Evolutionary conservation across 73 alveolate genomes (phyloP).

Genomic region (Breviolum minutum): DNA sequence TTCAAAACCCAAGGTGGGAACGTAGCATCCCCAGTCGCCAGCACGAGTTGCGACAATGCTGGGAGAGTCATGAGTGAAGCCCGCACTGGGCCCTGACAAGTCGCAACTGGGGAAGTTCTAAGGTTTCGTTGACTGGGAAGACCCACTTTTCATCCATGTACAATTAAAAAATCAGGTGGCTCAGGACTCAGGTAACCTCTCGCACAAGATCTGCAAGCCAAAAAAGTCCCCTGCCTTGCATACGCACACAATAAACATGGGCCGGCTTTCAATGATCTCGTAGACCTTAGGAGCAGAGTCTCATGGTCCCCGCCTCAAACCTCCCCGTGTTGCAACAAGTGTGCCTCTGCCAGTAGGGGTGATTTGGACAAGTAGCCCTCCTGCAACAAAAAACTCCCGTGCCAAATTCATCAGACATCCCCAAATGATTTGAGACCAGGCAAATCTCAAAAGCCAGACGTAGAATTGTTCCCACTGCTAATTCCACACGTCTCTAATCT

Average conservation of each 20-base stretch:
- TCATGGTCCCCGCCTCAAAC: not conserved
- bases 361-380: conserved; percentile 80
- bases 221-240: conserved; percentile 48
- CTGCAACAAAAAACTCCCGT: not conserved
- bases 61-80: conserved; percentile 90
- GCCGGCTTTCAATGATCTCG: conserved; percentile 84
- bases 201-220: not conserved
- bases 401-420: not conserved
- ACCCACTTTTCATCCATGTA: too few relatives aligned
- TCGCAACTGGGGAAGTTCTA: too few relatives aligned
- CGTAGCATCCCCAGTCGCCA: conserved; percentile 70
- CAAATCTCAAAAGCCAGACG: not conserved
- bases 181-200: too few relatives aligned
- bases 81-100: conserved; percentile 85
- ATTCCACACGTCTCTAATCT: not conserved
- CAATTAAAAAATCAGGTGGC: too few relatives aligned
- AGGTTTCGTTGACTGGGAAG: too few relatives aligned
- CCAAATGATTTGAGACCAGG: not conserved
- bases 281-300: conserved; percentile 27
- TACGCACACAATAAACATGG: conserved; percentile 80
- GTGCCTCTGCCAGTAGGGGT: conserved; percentile 71
- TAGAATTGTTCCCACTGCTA: not conserved
- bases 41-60: conserved; percentile 70
- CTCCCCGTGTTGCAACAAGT: not conserved
- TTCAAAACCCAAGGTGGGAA: not conserved